phyloP scores from a whole-genome alignment of 139 green algal species.

The Yamagishiella unicocca region DNA sequence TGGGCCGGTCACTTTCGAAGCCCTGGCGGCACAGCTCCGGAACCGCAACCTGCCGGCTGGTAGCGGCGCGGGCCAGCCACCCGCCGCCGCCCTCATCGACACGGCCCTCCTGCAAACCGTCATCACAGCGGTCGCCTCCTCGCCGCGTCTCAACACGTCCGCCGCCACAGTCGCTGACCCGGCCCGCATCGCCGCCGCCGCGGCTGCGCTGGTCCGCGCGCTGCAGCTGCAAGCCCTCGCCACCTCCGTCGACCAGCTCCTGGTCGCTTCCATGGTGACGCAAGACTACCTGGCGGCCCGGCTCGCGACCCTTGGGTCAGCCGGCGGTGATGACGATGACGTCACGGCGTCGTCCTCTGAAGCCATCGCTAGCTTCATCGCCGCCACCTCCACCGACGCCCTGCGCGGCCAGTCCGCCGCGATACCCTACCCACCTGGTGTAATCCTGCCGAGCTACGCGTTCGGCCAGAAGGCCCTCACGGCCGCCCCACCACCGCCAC shows the following conservation, averaged over 20 bases:
- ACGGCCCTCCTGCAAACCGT: neutral
- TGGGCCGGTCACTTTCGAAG: neutral
- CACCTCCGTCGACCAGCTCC: neutral
- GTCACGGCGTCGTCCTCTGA: too few species aligned
- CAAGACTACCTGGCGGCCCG: constrained; percentile 2
- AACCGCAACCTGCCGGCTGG: neutral
- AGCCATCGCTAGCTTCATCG: neutral
- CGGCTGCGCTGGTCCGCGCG: neutral
- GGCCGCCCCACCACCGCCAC: neutral
- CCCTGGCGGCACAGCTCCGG: neutral
- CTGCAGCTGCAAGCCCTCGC: neutral
- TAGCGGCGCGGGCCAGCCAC: neutral
- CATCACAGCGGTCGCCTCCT: neutral
- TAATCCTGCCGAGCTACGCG: constrained; percentile 13
- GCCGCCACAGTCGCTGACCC: neutral
- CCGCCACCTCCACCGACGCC: neutral
- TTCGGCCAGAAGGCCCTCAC: neutral
- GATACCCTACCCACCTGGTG: neutral
- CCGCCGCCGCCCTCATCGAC: neutral
- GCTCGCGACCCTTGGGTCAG: constrained; percentile 8
- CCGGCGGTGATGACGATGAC: neutral
- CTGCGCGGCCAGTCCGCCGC: neutral
- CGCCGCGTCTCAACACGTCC: neutral
- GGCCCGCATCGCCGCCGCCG: neutral
- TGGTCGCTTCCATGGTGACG: neutral